Evolutionary conservation across 306 rosid species (phyloP), one percentile per base, ranked within the genome.

Genomic region (Hylodesmum podocarpum): DNA sequence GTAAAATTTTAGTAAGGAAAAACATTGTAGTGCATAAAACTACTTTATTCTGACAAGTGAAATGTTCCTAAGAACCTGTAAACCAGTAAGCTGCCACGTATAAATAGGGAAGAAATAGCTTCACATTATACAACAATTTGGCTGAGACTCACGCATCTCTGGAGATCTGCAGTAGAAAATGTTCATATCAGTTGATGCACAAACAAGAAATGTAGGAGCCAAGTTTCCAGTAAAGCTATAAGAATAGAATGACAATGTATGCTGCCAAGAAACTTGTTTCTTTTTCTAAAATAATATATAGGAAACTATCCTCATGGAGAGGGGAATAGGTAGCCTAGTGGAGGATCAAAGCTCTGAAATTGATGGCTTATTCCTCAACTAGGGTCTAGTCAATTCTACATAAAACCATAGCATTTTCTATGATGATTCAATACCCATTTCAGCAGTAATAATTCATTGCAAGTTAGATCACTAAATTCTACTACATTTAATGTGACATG

Each of bases 81-180:
- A 76, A 79, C 44, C 70, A 80, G 74, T 63, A 37, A 37, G 57
- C 62, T 47, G 57, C 81, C 36, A 68, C 18, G 29, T 46, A 16
- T 22, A 66, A 64, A 36, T 27, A 46, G 47, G 67, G 68, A 29
- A 40, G 80, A 66, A 34, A 51, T 41, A 40, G 74, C 73, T 83
- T 95, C 90, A 95, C 97, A 95, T 92, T 78, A 90, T 77, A 79
- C 85, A 85, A 79, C 97, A 95, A 76, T 92, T 90, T 75, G 84
- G 0, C 86, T 90, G 96, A 2, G 92, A 80, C 2, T 89, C 93
- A 0, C 86, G 86, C 96, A 88, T 88, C 75, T 92, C 97, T 2
- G 96, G 92, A 72, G 99, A 92, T 84, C 99, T 95, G 97, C 88
- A 84, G 51, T 25, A 62, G 58, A 77, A 84, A 34, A 67, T 16